A percentile compares a stretch with the other conserved stretches of the same genome.
Evolutionary conservation across 2,329 filamentous ascomycete genomes (phyloP).

Genomic region (Capronia epimyces): DNA sequence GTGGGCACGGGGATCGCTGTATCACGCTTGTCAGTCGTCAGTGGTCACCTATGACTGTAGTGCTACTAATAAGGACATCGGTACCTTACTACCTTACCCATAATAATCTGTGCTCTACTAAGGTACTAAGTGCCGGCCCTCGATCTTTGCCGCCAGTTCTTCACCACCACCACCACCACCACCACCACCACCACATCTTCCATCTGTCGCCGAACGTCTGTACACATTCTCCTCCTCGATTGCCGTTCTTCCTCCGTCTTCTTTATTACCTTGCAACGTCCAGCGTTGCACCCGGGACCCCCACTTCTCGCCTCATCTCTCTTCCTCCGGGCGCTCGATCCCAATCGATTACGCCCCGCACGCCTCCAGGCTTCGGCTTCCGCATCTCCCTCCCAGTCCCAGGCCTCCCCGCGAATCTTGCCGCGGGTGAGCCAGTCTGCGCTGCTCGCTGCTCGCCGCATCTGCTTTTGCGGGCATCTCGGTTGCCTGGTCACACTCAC

Average conservation of each 20-base stretch:
- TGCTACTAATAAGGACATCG: background rate
- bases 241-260: background rate
- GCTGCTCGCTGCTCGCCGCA: background rate
- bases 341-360: constrained; percentile 5
- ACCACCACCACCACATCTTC: no score
- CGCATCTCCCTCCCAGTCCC: background rate
- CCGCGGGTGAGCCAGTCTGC: background rate
- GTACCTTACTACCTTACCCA: background rate
- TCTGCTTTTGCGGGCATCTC: background rate
- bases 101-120: background rate
- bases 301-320: background rate
- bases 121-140: no score
- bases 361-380: constrained; percentile 2
- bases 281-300: background rate
- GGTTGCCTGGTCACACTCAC: background rate
- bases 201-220: no score
- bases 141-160: no score
- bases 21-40: no score
- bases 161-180: no score
- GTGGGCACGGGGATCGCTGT: background rate
- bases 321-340: background rate
- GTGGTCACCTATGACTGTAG: no score
- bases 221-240: no score
- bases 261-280: background rate
- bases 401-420: constrained; percentile 4